Base-by-base conservation (phyloP, 331 rosid genomes). In the Arachis monticola region DNA sequence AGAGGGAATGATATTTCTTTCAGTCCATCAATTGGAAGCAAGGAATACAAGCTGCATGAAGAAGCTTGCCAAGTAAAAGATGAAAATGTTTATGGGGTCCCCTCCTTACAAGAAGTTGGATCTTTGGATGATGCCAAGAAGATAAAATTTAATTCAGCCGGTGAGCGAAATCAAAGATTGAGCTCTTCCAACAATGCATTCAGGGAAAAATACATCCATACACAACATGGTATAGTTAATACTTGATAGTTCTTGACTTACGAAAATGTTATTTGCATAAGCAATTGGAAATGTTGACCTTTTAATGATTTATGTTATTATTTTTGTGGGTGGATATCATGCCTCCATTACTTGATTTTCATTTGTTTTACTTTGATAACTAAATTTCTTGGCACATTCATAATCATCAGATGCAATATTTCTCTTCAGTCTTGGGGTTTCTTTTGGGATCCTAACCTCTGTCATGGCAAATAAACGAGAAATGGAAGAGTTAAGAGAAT, bases 371-470 rank as follows among this genome's bases (percentile, higher is more conserved):
- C 67, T 44, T 62, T 64, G 56, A 62, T 61, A 40, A 47, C 69
- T 60, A 56, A 48, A 52, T 80, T 60, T 52, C 30, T 82, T 87
- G 67, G 79, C 79, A 35, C 68, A 4, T 83, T 47, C 47, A 7
- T 63, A 58, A 73, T 84, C 83, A 52, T 83, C 66, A 41, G 92
- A 87, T 79, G 80, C 83, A 71, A 51, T 65, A 4, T 60, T 85
- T 80, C 70, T 84, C 73, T 85, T 89, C 77, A 83, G 84, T 69
- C 86, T 94, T 65, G 98, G 98, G 59, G 75, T 91, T 59, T 91
- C 89, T 64, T 69, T 88, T 68, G 98, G 97, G 68, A 85, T 90
- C 10, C 60, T 91, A 60, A 57, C 83, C 72, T 85, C 92, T 77
- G 65, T 84, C 76, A 30, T 87, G 53, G 77, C 83, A 56, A 85